Conservation (phyloP, 225 moss, liverwort and hornwort genomes). For the Sphagnum contortum region DNA sequence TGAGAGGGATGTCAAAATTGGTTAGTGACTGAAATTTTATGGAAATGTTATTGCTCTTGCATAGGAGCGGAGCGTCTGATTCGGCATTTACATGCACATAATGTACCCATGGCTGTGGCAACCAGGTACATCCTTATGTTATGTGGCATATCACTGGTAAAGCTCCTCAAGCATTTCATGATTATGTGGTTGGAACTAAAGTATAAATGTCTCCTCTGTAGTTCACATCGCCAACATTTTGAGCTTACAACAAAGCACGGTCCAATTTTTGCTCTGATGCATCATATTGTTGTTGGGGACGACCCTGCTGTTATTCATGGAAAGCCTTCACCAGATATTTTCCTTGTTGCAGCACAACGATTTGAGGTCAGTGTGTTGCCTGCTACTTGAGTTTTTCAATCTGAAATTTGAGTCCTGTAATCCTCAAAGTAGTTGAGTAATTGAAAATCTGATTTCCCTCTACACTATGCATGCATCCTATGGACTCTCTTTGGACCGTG, state of each 20-base stretch:
- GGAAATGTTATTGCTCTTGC: not conserved
- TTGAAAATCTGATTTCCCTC: no score
- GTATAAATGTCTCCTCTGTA: constrained; percentile 37
- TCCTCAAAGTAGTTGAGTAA: no score
- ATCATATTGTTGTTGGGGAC: constrained; percentile 91
- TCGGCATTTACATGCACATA: constrained; percentile 60
- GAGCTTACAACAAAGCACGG: constrained; percentile 78
- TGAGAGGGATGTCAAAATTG: no score
- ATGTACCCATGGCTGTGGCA: constrained; percentile 84
- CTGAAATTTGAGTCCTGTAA: no score
- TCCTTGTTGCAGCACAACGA: constrained; percentile 56
- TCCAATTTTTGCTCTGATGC: constrained; percentile 70
- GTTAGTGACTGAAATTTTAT: not conserved
- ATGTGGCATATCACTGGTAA: constrained; percentile 7
- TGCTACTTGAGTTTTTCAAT: no score
- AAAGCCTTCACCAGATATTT: constrained; percentile 88
- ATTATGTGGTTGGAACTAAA: constrained; percentile 22
- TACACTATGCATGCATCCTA: no score
- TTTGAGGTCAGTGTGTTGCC: constrained; percentile 39
- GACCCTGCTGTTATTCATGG: constrained; percentile 70
- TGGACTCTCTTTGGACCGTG: no score
- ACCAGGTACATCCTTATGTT: constrained; percentile 57
- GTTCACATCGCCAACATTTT: constrained; percentile 86
- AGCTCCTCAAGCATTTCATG: constrained; percentile 17
- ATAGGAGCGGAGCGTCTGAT: constrained; percentile 84